These are phyloP conservation scores for Oryza officinalis DNA, from an alignment of 176 grass and related monocot genomes.

Conservation along the genomic window DNA sequence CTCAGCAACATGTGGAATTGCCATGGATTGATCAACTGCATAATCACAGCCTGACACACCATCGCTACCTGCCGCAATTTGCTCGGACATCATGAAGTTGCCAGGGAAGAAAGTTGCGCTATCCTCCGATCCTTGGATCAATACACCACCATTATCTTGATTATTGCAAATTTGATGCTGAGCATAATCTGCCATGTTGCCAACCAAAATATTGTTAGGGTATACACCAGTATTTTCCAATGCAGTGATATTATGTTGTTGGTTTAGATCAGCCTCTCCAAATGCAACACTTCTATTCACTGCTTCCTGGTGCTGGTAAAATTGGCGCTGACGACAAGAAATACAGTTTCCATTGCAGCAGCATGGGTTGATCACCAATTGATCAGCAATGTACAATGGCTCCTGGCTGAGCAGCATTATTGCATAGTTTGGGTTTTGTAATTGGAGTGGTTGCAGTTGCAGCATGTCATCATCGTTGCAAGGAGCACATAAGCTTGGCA, in stretches of 20 bases:
- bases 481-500: background rate
- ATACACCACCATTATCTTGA: too few relatives aligned
- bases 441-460: background rate
- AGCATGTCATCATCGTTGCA: background rate
- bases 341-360: background rate
- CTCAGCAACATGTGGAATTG: background rate
- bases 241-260: background rate
- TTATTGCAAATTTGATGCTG: background rate
- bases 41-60: background rate
- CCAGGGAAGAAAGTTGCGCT: background rate
- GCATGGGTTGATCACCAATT: background rate
- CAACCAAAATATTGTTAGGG: background rate
- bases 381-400: background rate
- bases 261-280: background rate
- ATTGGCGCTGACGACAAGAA: background rate
- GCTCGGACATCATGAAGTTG: background rate
- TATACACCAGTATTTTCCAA: background rate
- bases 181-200: background rate
- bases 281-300: background rate
- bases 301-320: background rate
- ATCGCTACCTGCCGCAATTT: background rate
- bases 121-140: background rate
- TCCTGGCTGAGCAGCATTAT: too few relatives aligned
- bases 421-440: background rate
- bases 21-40: background rate